phyloP scores from a whole-genome alignment of 2,329 filamentous ascomycete genomes.

The Penicillium italicum region DNA sequence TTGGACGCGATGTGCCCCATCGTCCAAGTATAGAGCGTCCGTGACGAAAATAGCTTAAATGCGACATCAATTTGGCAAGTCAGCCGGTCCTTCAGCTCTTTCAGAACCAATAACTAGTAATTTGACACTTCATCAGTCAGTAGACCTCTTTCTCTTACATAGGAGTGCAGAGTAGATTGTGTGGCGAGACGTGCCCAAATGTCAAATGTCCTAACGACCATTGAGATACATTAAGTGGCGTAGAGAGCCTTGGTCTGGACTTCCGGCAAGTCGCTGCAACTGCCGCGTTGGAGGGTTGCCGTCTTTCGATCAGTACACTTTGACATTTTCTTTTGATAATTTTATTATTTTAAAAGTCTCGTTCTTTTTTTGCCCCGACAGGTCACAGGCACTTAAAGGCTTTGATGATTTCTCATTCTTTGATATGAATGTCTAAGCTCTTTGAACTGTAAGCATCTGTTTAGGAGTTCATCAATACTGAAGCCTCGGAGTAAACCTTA shows the following conservation, averaged over 20 bases:
- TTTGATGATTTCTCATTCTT: slow-evolving; percentile 5
- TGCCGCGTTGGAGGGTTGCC: not conserved
- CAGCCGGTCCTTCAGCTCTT: slow-evolving; percentile 25
- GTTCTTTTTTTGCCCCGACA: slow-evolving; percentile 4
- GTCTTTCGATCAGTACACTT: slow-evolving; percentile 7
- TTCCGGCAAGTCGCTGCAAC: slow-evolving; percentile 3
- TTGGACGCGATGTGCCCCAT: slow-evolving; percentile 12
- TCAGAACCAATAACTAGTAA: slow-evolving; percentile 17
- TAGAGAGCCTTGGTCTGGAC: slow-evolving; percentile 8
- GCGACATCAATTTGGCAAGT: slow-evolving; percentile 22
- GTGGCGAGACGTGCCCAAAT: slow-evolving; percentile 10
- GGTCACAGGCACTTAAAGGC: slow-evolving; percentile 15
- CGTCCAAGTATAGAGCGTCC: slow-evolving; percentile 12
- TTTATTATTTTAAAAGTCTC: not conserved
- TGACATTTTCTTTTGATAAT: not conserved
- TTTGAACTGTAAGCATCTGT: not conserved
- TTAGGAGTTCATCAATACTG: not conserved
- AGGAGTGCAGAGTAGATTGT: not conserved
- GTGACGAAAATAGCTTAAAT: slow-evolving; percentile 33
- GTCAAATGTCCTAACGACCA: slow-evolving; percentile 14
- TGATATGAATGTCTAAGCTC: not conserved
- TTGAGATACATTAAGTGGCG: slow-evolving; percentile 8
- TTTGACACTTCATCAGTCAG: slow-evolving; percentile 28
- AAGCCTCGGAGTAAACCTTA: not conserved
- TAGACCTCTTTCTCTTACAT: slow-evolving; percentile 6